Base-by-base conservation (phyloP, 768 basidiomycete species). In the Hygrocybe coccinea region DNA sequence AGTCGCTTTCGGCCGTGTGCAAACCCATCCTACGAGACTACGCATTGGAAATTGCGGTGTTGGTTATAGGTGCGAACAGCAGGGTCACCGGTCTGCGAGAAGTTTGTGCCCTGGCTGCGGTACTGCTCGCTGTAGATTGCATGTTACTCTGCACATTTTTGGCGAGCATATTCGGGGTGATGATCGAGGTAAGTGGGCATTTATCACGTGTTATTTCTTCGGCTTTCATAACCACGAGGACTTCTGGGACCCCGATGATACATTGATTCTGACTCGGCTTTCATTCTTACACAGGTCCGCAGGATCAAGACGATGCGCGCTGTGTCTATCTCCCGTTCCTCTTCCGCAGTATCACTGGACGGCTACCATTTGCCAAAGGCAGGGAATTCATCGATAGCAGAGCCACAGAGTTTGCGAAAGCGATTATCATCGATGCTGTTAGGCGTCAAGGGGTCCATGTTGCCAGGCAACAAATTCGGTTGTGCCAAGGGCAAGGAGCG, bases 101-200 rank as follows among this genome's bases (percentile, higher is more conserved):
- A 71, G 95, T 98, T 59, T 98, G 95, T 67, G 89, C 93, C 10
- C 82, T 97, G 14, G 97, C 95, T 0, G 94, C 93, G 1, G 69
- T 98, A n/a, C 77, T 91, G 50, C 77, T 99, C 48, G 79, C 79
- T 8, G 78, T 95, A 44, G 97, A 99, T 68, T 97, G 94, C 67
- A 64, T 93, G 29, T 77, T 92, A 70, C 81, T 97, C 58, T 88
- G 87, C 71, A 92, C 92, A 0, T 95, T 97, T 72, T 87, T 95
- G 66, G 80, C 90, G 0, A 86, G 90, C 1, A 83, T 97, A 52
- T 74, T 99, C 52, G 86, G 84, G n/a, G 79, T 99, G 68, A 97
- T 98, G 89, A 87, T 98, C 58, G 95, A 99, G 79, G 92, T 92
- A 59, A 61, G 72, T 63, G 19, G 10, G 12, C 8, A 12, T n/a